These are phyloP conservation scores for Salvia hispanica DNA, from an alignment of 257 asterid genomes.

Conservation along the genomic window DNA sequence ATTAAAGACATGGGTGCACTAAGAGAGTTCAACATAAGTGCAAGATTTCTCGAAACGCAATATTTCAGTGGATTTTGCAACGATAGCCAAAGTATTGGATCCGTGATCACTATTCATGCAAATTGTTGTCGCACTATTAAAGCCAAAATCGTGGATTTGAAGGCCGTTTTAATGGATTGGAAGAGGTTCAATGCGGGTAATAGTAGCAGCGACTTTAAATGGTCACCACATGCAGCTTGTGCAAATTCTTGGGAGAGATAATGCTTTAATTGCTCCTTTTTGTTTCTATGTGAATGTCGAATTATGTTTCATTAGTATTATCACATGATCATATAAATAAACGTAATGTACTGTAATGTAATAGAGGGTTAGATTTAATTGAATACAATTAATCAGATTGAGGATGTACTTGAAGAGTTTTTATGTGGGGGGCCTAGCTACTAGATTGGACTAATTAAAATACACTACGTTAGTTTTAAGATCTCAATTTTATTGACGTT, in stretches of 20 bases:
- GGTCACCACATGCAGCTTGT: slow-evolving; percentile 39
- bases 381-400: too few species aligned
- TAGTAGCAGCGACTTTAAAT: slow-evolving; percentile 15
- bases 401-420: too few species aligned
- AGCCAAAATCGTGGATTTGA: slow-evolving; percentile 65
- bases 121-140: slow-evolving; percentile 63
- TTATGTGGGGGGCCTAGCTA: too few species aligned
- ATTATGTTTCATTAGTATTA: too few species aligned
- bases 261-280: too few species aligned
- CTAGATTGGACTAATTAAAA: too few species aligned
- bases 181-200: slow-evolving; percentile 36
- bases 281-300: too few species aligned
- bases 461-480: too few species aligned
- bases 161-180: slow-evolving; percentile 58
- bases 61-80: slow-evolving; percentile 67
- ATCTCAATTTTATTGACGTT: too few species aligned
- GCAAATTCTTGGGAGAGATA: slow-evolving; percentile 35
- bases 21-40: slow-evolving; percentile 26
- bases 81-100: slow-evolving; percentile 34
- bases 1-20: slow-evolving; percentile 21
- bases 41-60: slow-evolving; percentile 45
- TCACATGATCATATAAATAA: too few species aligned
- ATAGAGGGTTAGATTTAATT: too few species aligned
- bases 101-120: slow-evolving; percentile 63
- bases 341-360: too few species aligned